Evolutionary conservation across 768 basidiomycete genomes (phyloP).

Genomic region (Exsudoporus frostii): DNA sequence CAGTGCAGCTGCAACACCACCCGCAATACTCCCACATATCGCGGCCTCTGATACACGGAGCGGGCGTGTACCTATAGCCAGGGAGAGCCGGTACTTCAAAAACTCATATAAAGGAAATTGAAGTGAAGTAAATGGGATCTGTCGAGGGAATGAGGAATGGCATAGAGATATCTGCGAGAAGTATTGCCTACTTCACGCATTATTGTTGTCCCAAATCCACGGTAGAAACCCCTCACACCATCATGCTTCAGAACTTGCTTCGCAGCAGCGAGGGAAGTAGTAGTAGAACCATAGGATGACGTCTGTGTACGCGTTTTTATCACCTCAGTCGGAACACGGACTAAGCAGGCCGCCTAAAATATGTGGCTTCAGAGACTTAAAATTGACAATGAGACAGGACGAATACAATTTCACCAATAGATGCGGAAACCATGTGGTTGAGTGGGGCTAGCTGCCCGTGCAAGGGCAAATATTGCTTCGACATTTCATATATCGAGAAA

Average conservation of each 20-base stretch:
- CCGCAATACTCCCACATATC: slow-evolving; percentile 85
- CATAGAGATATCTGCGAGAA: background rate
- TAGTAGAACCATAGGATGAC: slow-evolving; percentile 61
- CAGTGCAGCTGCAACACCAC: slow-evolving; percentile 81
- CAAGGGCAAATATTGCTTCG: slow-evolving; percentile 73
- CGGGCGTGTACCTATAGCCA: slow-evolving; percentile 48
- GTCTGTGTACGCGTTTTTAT: slow-evolving; percentile 94
- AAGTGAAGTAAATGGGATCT: slow-evolving; percentile 96
- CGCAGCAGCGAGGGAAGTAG: slow-evolving; percentile 62
- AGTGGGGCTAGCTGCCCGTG: slow-evolving; percentile 61
- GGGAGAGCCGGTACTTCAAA: slow-evolving; percentile 68
- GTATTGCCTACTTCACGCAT: slow-evolving; percentile 52
- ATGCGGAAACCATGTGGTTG: slow-evolving; percentile 59
- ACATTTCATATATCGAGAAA: slow-evolving; percentile 89
- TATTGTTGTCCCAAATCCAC: slow-evolving; percentile 82
- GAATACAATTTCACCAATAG: slow-evolving; percentile 54
- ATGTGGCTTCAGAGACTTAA: slow-evolving; percentile 6
- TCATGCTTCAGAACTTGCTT: slow-evolving; percentile 53
- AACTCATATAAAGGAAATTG: slow-evolving; percentile 96
- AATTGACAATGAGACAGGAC: slow-evolving; percentile 5
- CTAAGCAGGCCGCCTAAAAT: slow-evolving; percentile 75
- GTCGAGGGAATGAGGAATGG: slow-evolving; percentile 9
- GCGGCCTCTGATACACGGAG: slow-evolving; percentile 77
- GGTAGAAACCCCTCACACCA: slow-evolving; percentile 79
- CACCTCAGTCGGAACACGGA: slow-evolving; percentile 94